Base-by-base conservation (phyloP, 768 basidiomycete genomes). In the Boletus speciosus region DNA sequence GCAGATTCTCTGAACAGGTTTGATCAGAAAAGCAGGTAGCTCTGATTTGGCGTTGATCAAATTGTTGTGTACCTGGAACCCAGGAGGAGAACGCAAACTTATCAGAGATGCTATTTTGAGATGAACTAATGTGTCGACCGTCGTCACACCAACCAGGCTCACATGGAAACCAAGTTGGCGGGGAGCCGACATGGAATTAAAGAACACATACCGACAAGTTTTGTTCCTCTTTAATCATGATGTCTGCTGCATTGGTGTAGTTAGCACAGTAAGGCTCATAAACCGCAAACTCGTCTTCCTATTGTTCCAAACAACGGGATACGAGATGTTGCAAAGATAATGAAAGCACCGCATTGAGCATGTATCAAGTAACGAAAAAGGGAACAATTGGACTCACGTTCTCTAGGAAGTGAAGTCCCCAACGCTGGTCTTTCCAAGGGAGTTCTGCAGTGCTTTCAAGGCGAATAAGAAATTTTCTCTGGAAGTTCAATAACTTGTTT, bases 251-350 rank as follows among this genome's bases (percentile, higher is more conserved):
- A 58, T 83, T 86, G 29, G 87, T 88, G 73, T 94, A 94, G 72
- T 97, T 96, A 49, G 90, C 92, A 73, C 94, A 98, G 71, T 97
- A 99, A 9, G 96, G 93, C 66, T 97, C 94, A 71, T 99, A 99
- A 35, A 93, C 92, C 31, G 84, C 82, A 64, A 99, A 98, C 63
- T 95, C 93, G 52, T 93, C 84, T 80, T 99, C 96, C 90, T 98
- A 78, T 81, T 81, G 77, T 78, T 75, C 69, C 73, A 12, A 39
- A 51, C 47, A 19, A 51, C 50, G 25, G 44, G 53, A 48, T 15
- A 51, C 7, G 21, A 27, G 9, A 48, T 38, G 32, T 43, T n/a
- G 58, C 72, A 52, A 21, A 64, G 55, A 79, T 71, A 80, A 81
- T 72, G 73, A 72, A 68, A 72, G 57, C 41, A 47, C 75, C 72